These are phyloP conservation scores for Cytospora piceicola DNA, from an alignment of 2,329 filamentous ascomycete species.

Conservation along the genomic window DNA sequence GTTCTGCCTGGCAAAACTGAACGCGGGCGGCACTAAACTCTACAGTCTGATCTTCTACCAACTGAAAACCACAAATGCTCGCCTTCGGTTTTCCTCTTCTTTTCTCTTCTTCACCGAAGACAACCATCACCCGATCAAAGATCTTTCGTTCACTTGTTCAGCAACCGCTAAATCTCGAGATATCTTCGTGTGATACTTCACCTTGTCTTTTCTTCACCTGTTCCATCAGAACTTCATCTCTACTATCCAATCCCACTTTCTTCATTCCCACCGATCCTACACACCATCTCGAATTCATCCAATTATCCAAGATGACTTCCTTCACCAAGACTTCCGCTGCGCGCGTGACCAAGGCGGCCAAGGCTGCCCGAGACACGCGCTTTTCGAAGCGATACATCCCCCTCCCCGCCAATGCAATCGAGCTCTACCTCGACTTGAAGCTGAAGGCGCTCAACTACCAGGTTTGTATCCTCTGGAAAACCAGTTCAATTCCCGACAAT, in stretches of 20 bases:
- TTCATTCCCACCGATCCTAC: background rate
- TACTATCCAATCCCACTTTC: background rate
- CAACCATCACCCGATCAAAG: too few relatives aligned
- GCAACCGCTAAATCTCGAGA: too few relatives aligned
- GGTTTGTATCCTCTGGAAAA: background rate
- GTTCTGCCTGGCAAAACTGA: too few relatives aligned
- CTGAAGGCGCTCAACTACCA: background rate
- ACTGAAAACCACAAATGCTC: too few relatives aligned
- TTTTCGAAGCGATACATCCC: background rate
- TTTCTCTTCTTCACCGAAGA: too few relatives aligned
- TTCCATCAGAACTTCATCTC: background rate
- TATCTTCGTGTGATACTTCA: too few relatives aligned
- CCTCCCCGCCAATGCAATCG: background rate
- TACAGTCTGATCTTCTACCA: too few relatives aligned
- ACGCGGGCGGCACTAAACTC: too few relatives aligned
- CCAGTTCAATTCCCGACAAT: background rate
- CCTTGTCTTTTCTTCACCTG: too few relatives aligned
- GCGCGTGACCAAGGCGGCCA: background rate
- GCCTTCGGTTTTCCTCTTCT: too few relatives aligned
- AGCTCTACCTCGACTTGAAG: background rate
- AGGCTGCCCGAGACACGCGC: background rate
- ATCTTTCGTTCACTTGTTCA: too few relatives aligned
- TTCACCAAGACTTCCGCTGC: background rate
- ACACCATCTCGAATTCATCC: background rate
- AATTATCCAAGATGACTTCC: background rate